phyloP scores from a whole-genome alignment of 106 monocot genomes.

The Hemerocallis citrina region DNA sequence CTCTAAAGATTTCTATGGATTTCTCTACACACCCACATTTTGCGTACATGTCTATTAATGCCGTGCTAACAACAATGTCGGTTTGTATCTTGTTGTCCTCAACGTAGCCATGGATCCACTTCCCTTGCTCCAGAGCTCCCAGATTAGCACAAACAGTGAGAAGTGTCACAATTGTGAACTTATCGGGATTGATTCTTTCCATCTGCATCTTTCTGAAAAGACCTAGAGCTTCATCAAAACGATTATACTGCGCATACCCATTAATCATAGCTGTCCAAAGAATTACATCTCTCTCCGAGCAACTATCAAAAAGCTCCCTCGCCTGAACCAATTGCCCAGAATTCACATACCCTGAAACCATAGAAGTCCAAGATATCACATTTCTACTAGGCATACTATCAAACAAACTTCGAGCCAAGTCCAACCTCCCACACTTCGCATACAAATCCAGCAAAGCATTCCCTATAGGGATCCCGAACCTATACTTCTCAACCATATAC shows the following conservation, averaged over 20 bases:
- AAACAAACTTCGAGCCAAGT: constrained; percentile 1
- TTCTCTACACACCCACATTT: constrained; percentile 42
- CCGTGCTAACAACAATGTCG: constrained; percentile 37
- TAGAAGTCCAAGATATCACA: constrained; percentile 7
- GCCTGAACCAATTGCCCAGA: constrained; percentile 4
- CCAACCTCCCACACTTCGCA: constrained; percentile 11
- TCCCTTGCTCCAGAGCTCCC: constrained; percentile 44
- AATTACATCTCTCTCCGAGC: constrained; percentile 17
- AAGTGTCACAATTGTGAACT: constrained; percentile 34
- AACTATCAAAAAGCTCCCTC: constrained; percentile 8
- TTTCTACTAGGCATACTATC: constrained; percentile 3
- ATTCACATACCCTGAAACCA: constrained; percentile 8
- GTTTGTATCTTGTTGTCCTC: constrained; percentile 17
- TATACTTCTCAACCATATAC: constrained; percentile 5
- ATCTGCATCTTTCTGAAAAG: constrained; percentile 38
- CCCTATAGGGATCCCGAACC: constrained; percentile 1
- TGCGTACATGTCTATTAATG: constrained; percentile 41
- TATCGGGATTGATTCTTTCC: constrained; percentile 27
- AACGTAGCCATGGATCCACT: constrained; percentile 35
- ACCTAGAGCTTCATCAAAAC: constrained; percentile 24
- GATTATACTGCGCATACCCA: constrained; percentile 28
- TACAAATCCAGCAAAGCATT: constrained; percentile 17
- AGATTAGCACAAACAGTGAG: constrained; percentile 42
- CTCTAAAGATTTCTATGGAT: constrained; percentile 31
- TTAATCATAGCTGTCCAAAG: constrained; percentile 48